Evolutionary conservation across 495 filamentous ascomycete species (phyloP).

Genomic region (Lentithecium fluviatile): DNA sequence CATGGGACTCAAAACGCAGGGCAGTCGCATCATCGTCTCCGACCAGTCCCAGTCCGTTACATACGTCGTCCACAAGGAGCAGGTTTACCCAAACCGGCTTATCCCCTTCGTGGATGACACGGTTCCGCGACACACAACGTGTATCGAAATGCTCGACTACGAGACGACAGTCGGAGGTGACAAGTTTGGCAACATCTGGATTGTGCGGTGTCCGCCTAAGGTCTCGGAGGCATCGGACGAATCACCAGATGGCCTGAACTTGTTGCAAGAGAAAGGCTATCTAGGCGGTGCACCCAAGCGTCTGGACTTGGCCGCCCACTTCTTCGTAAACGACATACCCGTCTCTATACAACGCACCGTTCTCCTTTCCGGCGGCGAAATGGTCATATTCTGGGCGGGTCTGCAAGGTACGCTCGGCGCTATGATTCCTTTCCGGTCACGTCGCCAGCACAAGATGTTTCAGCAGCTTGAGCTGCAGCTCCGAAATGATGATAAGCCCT

Average conservation of each 20-base stretch:
- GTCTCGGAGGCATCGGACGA: constrained; percentile 87
- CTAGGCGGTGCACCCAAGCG: constrained; percentile 86
- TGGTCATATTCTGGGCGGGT: constrained; percentile 89
- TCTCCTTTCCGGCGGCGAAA: constrained; percentile 86
- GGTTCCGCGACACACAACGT: constrained; percentile 82
- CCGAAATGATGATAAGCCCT: constrained; percentile 75
- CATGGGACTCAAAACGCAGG: constrained; percentile 83
- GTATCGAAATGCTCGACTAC: constrained; percentile 92
- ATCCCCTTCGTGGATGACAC: constrained; percentile 92
- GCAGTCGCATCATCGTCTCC: constrained; percentile 84
- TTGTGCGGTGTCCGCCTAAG: constrained; percentile 83
- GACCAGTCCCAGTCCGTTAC: constrained; percentile 89
- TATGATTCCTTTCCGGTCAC: constrained; percentile 80
- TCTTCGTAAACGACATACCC: constrained; percentile 88
- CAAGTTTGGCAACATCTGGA: constrained; percentile 96
- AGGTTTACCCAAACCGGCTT: constrained; percentile 69
- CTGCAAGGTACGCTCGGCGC: constrained; percentile 92
- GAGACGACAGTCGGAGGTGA: constrained; percentile 94
- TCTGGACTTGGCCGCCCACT: constrained; percentile 78
- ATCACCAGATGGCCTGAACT: constrained; percentile 82
- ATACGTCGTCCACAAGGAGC: constrained; percentile 89
- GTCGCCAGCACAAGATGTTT: constrained; percentile 97
- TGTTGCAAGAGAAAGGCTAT: constrained; percentile 83
- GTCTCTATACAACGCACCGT: constrained; percentile 86
- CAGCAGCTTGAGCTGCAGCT: constrained; percentile 86